Evolutionary conservation across 495 filamentous ascomycete genomes (phyloP), one percentile per base, ranked within the genome.

Genomic region (Annulohypoxylon nitens): DNA sequence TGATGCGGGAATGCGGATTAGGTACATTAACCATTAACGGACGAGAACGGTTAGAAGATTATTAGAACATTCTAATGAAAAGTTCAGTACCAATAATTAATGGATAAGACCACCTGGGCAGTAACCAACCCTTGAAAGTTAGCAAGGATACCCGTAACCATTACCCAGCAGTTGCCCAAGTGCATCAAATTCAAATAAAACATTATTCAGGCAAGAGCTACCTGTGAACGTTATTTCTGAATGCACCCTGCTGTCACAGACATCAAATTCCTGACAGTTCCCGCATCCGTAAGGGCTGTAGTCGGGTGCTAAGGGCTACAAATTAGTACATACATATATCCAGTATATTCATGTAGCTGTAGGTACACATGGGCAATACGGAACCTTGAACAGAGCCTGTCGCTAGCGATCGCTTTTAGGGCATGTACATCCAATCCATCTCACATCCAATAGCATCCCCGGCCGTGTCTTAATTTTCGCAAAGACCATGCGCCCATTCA

Each of bases 201-300:
- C 12, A 51, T 26, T 30, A 12, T 23, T 51, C 8, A 51, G 20
- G n/a, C 20, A 51, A 51, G 48, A 51, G 25, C 20, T 5, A 26
- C 20, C 18, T 51, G 7, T 4, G 2, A 14, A 16, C 48, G 25
- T 51, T 26, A 57, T 37, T 30, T 6, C 5, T 30, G 2, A 68
- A 68, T 33, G 65, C 20, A 68, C 55, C 26, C 12, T 33, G 51
- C 43, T 20, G 12, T 47, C 1, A 20, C 11, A 60, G 30, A 57
- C 37, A 50, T 23, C 20, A 23, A 23, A 23, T 65, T 65, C 66
- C 48, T 69, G 58, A 37, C 48, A 47, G 37, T 55, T 64, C 34
- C 57, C 57, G 65, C 65, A 51, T 68, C 20, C 11, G 23, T 61
- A 50, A 67, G 58, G 20, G 20, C 20, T 23, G 20, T 23, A 23